Percentiles rank a stretch among this genome's conserved stretches.
Conservation (phyloP, 1,139 yeast genomes). For the Hyphopichia burtonii region DNA sequence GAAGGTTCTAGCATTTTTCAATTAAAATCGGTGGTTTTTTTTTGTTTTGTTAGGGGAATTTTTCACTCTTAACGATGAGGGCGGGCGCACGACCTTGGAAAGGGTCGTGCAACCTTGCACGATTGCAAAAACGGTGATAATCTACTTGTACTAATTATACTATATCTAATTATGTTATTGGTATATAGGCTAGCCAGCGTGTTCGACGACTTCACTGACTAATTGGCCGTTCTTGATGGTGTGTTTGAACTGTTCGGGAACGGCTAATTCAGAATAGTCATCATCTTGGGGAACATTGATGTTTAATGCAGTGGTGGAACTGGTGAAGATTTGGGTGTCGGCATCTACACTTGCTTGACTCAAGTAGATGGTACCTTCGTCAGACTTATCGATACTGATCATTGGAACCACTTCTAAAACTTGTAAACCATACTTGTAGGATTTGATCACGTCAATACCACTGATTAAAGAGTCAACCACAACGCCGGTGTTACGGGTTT, state of each 20-base stretch:
- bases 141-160: too few relatives aligned
- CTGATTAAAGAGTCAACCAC: slow-evolving; percentile 84
- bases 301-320: slow-evolving; percentile 82
- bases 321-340: slow-evolving; percentile 68
- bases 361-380: slow-evolving; percentile 80
- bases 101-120: too few relatives aligned
- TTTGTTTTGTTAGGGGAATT: not conserved
- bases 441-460: slow-evolving; percentile 84
- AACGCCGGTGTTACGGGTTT: slow-evolving; percentile 69
- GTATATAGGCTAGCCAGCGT: too few relatives aligned
- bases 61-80: slow-evolving; percentile 3
- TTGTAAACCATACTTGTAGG: slow-evolving; percentile 80
- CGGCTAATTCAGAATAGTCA: slow-evolving; percentile 69
- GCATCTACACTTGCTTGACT: slow-evolving; percentile 66
- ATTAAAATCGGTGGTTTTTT: not conserved
- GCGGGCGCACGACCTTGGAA: slow-evolving; percentile 1
- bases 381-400: slow-evolving; percentile 83
- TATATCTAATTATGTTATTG: too few relatives aligned
- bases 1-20: slow-evolving; percentile 4
- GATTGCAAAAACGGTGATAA: too few relatives aligned
- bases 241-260: slow-evolving; percentile 88
- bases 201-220: slow-evolving; percentile 45
- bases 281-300: slow-evolving; percentile 70
- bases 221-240: slow-evolving; percentile 39
- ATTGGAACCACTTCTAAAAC: slow-evolving; percentile 78